These are phyloP conservation scores for Ophiocordyceps camponoti-leonardi DNA, from an alignment of 2,329 filamentous ascomycete species.

Conservation along the genomic window DNA sequence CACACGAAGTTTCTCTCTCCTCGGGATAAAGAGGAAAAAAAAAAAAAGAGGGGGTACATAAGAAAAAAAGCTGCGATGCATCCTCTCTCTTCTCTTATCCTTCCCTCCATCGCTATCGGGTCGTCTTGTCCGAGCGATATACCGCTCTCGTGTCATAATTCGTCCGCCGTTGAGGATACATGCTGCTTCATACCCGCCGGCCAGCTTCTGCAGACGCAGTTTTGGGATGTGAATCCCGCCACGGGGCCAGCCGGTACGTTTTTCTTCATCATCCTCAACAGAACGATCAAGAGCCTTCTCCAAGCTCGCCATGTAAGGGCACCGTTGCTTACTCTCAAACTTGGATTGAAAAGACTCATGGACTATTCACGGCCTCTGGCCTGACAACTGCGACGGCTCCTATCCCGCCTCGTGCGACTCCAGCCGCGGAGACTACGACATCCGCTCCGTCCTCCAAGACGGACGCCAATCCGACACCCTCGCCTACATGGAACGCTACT, in stretches of 20 bases:
- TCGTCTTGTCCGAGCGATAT: conserved; percentile 12
- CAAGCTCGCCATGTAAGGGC: too few species aligned
- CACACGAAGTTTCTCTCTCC: too few species aligned
- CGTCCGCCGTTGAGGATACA: conserved; percentile 37
- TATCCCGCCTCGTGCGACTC: conserved; percentile 51
- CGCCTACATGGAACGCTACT: conserved; percentile 51
- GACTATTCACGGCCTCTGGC: conserved; percentile 57
- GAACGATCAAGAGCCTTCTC: too few species aligned
- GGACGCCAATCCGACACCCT: conserved; percentile 34
- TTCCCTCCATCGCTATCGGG: conserved; percentile 3
- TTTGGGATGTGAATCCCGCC: conserved; percentile 53
- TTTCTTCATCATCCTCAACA: neutral
- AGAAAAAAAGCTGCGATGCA: neutral
- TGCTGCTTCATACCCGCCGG: conserved; percentile 62
- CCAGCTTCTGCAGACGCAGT: conserved; percentile 56
- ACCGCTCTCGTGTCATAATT: conserved; percentile 47
- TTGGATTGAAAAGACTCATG: conserved; percentile 37
- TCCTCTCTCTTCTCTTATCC: conserved; percentile 5
- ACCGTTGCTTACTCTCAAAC: too few species aligned
- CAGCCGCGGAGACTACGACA: conserved; percentile 44
- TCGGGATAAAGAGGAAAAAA: too few species aligned
- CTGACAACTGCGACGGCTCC: conserved; percentile 51
- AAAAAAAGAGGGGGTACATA: too few species aligned
- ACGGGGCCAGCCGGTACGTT: conserved; percentile 34
- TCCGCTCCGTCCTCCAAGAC: conserved; percentile 42